A percentile compares a stretch with the other conserved stretches of the same genome.
Conservation (phyloP, 139 green algal genomes). For the Picochlorum sp. region DNA sequence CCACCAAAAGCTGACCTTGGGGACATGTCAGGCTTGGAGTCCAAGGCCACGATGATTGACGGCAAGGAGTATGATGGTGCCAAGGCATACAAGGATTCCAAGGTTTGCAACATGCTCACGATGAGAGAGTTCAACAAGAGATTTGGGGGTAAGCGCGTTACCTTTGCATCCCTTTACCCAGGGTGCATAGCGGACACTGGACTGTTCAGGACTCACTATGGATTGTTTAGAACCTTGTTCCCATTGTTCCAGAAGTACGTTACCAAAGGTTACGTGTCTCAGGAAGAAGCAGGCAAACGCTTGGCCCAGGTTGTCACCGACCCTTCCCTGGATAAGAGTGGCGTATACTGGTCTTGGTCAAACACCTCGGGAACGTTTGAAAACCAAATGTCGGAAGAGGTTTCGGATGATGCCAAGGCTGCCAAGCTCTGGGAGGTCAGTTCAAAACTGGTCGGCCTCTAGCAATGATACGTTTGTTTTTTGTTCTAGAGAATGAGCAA, state of each 20-base stretch:
- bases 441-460: conserved; percentile 65
- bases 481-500: neutral
- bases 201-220: conserved; percentile 82
- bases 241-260: conserved; percentile 92
- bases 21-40: conserved; percentile 63
- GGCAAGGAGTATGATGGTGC: conserved; percentile 77
- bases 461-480: conserved; percentile 8
- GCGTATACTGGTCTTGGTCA: conserved; percentile 80
- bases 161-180: conserved; percentile 85
- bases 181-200: conserved; percentile 91
- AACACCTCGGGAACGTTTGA: conserved; percentile 35
- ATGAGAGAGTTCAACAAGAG: conserved; percentile 79
- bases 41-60: conserved; percentile 73
- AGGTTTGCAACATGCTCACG: conserved; percentile 96
- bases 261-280: conserved; percentile 80
- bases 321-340: conserved; percentile 49
- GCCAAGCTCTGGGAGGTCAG: conserved; percentile 63
- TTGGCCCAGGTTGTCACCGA: conserved; percentile 70
- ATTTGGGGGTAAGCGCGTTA: conserved; percentile 49
- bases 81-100: conserved; percentile 97
- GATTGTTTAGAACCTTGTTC: conserved; percentile 78
- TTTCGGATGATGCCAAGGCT: conserved; percentile 62
- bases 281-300: conserved; percentile 77
- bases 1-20: conserved; percentile 85
- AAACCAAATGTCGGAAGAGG: conserved; percentile 35